A percentile compares a stretch with the other conserved stretches of the same genome.
Conservation (phyloP, 2,329 filamentous ascomycete species). For the Xylaria hypoxylon region DNA sequence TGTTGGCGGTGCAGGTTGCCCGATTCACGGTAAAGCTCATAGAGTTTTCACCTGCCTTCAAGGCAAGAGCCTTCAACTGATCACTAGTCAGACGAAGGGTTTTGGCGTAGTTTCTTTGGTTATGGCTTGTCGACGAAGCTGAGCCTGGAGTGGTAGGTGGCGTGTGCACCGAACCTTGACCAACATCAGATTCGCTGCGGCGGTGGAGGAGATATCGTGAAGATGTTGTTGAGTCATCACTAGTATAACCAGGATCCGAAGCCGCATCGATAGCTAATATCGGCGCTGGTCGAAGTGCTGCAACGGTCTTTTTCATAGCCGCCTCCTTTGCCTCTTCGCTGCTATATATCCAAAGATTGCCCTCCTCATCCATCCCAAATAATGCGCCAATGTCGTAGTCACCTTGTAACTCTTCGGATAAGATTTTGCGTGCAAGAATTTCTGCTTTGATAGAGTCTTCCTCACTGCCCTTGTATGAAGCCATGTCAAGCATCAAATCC, state of each 20-base stretch:
- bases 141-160: conserved; percentile 78
- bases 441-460: conserved; percentile 93
- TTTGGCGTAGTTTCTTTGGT: conserved; percentile 92
- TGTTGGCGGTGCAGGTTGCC: conserved; percentile 89
- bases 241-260: conserved; percentile 95
- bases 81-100: conserved; percentile 94
- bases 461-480: conserved; percentile 93
- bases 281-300: conserved; percentile 59
- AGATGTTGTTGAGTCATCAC: conserved; percentile 76
- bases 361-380: conserved; percentile 93
- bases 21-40: conserved; percentile 98
- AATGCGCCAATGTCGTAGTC: conserved; percentile 96
- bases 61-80: conserved; percentile 85
- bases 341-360: conserved; percentile 99
- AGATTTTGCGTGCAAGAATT: conserved; percentile 89
- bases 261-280: conserved; percentile 79
- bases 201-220: conserved; percentile 63
- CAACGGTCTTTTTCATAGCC: conserved; percentile 75
- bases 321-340: conserved; percentile 95
- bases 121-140: conserved; percentile 69
- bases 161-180: conserved; percentile 66
- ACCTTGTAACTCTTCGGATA: conserved; percentile 91
- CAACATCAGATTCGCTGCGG: conserved; percentile 75
- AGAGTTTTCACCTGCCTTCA: conserved; percentile 87
- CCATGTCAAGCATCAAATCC: conserved; percentile 98